These are phyloP conservation scores for Flaveria ramosissima DNA, from an alignment of 129 eudicot genomes.

Conservation along the genomic window DNA sequence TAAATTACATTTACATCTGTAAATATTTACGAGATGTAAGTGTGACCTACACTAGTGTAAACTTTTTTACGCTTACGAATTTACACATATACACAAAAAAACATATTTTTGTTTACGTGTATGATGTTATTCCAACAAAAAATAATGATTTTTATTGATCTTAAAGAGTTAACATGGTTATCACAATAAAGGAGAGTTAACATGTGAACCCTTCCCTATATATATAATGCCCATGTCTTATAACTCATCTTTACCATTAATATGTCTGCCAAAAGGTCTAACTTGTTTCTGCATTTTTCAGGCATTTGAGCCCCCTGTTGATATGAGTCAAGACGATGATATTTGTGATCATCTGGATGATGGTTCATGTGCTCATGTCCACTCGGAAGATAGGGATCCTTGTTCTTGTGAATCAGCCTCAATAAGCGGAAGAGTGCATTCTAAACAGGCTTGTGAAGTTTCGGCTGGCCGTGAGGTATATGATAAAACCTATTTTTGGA, in stretches of 20 bases:
- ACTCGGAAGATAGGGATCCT: slow-evolving; percentile 41
- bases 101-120: too few relatives aligned
- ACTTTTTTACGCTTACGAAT: too few relatives aligned
- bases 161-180: too few relatives aligned
- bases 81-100: too few relatives aligned
- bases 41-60: too few relatives aligned
- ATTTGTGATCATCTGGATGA: slow-evolving; percentile 44
- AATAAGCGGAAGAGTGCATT: slow-evolving; percentile 35
- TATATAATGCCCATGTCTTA: neutral
- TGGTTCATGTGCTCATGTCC: slow-evolving; percentile 38
- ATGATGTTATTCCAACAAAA: too few relatives aligned
- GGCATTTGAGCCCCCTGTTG: slow-evolving; percentile 97
- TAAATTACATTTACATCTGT: too few relatives aligned
- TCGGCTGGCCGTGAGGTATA: slow-evolving; percentile 35
- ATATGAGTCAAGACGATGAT: slow-evolving; percentile 70
- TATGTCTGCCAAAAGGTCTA: neutral
- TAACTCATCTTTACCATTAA: neutral
- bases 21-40: too few relatives aligned
- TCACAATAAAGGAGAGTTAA: too few relatives aligned
- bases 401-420: slow-evolving; percentile 50
- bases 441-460: slow-evolving; percentile 34
- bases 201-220: too few relatives aligned
- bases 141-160: too few relatives aligned
- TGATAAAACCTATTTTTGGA: slow-evolving; percentile 11
- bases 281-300: slow-evolving; percentile 32